A percentile compares a stretch with the other conserved stretches of the same genome.
phyloP scores from a whole-genome alignment of 2,329 filamentous ascomycete genomes.

The Hypoxylon sp. region DNA sequence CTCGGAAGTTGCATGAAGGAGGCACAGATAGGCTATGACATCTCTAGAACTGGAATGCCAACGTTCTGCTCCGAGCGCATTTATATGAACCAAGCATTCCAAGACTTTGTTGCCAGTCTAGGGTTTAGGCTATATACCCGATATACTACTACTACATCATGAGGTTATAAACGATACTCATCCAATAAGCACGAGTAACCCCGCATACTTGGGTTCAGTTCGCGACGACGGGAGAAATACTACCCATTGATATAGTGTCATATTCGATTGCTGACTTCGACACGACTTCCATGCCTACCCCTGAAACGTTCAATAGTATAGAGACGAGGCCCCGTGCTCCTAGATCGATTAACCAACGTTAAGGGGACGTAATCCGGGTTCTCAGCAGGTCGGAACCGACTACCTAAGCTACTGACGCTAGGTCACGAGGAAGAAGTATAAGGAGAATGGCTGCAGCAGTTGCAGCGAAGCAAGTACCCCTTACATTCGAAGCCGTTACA shows the following conservation, averaged over 20 bases:
- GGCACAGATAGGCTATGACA: not conserved
- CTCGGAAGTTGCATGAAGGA: not conserved
- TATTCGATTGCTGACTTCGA: not conserved
- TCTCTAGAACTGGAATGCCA: not conserved
- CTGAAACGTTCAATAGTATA: not conserved
- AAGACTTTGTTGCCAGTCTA: conserved; percentile 17
- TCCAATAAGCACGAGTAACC: conserved; percentile 30
- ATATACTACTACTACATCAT: conserved; percentile 25
- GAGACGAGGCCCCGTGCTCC: not conserved
- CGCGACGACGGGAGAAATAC: not conserved
- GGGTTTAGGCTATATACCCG: conserved; percentile 40
- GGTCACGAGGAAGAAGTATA: not conserved
- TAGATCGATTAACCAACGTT: not conserved
- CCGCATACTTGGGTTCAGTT: conserved; percentile 20
- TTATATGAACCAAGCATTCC: conserved; percentile 16
- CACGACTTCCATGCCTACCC: not conserved
- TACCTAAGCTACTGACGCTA: not conserved
- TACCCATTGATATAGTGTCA: conserved; percentile 13
- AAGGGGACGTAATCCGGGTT: not conserved
- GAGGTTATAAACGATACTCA: conserved; percentile 14
- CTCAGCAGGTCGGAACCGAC: not conserved
- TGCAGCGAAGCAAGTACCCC: conserved; percentile 11
- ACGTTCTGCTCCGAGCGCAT: conserved; percentile 7
- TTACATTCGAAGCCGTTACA: conserved; percentile 6
- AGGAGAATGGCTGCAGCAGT: conserved; percentile 34